phyloP scores from a whole-genome alignment of 2,329 filamentous ascomycete genomes.

The Aureobasidium sp. region DNA sequence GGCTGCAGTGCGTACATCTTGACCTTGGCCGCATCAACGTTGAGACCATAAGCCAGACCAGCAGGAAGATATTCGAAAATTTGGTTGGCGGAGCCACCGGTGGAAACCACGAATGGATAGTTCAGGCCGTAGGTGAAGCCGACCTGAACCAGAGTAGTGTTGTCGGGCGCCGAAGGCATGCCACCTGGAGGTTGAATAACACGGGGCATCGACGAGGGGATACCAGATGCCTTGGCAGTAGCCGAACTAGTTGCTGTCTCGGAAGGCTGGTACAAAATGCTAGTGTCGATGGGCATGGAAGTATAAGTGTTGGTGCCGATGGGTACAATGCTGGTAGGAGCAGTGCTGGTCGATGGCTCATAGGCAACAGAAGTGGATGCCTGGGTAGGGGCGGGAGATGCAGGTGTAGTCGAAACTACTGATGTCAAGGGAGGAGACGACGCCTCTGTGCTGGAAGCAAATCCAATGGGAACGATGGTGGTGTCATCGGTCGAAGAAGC shows the following conservation, averaged over 20 bases:
- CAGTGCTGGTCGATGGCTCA: constrained; percentile 26
- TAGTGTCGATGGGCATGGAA: constrained; percentile 50
- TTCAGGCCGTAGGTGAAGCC: constrained; percentile 77
- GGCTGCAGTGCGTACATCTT: constrained; percentile 67
- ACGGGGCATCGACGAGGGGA: constrained; percentile 63
- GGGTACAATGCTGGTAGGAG: constrained; percentile 36
- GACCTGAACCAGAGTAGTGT: constrained; percentile 69
- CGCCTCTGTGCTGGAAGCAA: not conserved
- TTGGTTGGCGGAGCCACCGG: constrained; percentile 68
- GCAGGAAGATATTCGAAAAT: constrained; percentile 73
- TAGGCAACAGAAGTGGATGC: constrained; percentile 19
- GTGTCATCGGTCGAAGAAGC: not conserved
- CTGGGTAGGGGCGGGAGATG: constrained; percentile 13
- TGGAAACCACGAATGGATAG: constrained; percentile 72
- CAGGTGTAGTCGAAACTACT: not conserved
- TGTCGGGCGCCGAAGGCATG: constrained; percentile 50
- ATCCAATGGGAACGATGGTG: not conserved
- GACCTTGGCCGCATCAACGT: constrained; percentile 44
- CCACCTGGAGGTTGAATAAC: constrained; percentile 66
- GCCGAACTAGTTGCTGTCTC: constrained; percentile 27
- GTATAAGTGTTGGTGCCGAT: constrained; percentile 42
- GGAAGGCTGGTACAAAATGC: constrained; percentile 53
- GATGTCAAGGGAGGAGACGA: constrained; percentile 9
- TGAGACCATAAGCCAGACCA: constrained; percentile 62
- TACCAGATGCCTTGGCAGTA: constrained; percentile 40